A percentile compares a stretch with the other conserved stretches of the same genome.
These are phyloP conservation scores for Xylaria castorea DNA, from an alignment of 495 filamentous ascomycete species.

Conservation along the genomic window DNA sequence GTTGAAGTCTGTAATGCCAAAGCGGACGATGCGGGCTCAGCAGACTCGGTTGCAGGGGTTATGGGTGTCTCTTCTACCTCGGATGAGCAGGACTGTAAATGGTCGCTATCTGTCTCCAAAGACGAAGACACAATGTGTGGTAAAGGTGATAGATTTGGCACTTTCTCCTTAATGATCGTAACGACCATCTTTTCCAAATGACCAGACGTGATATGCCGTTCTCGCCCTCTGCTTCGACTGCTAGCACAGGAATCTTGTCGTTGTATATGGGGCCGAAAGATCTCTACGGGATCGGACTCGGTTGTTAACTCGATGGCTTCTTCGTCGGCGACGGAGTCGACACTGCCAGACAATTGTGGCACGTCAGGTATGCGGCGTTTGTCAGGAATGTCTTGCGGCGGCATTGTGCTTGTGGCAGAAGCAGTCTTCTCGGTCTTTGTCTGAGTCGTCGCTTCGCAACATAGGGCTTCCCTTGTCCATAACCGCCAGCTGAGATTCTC, in stretches of 20 bases:
- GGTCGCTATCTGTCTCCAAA: slow-evolving; percentile 32
- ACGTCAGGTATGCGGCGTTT: slow-evolving; percentile 59
- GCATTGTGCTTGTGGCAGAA: slow-evolving; percentile 46
- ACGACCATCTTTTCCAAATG: slow-evolving; percentile 90
- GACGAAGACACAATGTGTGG: slow-evolving; percentile 55
- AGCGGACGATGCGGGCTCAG: slow-evolving; percentile 10
- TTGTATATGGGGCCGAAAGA: slow-evolving; percentile 63
- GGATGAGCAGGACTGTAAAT: slow-evolving; percentile 32
- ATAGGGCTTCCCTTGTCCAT: slow-evolving; percentile 96
- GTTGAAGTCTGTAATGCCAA: slow-evolving; percentile 16
- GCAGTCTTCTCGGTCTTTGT: slow-evolving; percentile 39
- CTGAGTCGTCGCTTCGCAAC: slow-evolving; percentile 67
- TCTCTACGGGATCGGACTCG: slow-evolving; percentile 61
- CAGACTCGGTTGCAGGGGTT: slow-evolving; percentile 21
- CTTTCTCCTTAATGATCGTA: slow-evolving; percentile 80
- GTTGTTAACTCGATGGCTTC: slow-evolving; percentile 73
- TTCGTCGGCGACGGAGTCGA: slow-evolving; percentile 82
- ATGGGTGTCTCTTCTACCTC: slow-evolving; percentile 43
- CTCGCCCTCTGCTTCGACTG: slow-evolving; percentile 70
- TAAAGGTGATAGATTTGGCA: slow-evolving; percentile 65
- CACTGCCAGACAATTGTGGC: slow-evolving; percentile 88
- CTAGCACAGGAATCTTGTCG: slow-evolving; percentile 62
- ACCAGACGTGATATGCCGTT: slow-evolving; percentile 89
- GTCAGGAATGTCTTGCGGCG: slow-evolving; percentile 56
- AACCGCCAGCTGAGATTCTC: slow-evolving; percentile 97